phyloP scores from a whole-genome alignment of 345 rosid genomes.

The Citrus medica region DNA sequence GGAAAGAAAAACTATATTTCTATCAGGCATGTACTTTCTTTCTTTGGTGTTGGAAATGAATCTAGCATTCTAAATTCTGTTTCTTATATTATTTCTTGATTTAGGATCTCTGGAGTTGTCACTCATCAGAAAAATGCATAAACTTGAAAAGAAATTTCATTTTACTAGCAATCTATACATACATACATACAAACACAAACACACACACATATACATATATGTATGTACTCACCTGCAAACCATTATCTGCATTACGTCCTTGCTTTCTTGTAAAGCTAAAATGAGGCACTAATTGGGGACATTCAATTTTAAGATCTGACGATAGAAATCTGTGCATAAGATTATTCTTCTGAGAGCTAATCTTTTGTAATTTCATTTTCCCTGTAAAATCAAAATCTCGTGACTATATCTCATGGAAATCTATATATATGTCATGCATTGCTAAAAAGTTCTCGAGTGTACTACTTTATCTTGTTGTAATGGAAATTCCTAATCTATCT shows the following conservation, averaged over 20 bases:
- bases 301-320: background rate
- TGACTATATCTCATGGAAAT: background rate
- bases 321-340: background rate
- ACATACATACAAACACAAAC: too few species aligned
- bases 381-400: background rate
- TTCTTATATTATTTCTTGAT: background rate
- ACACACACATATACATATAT: too few species aligned
- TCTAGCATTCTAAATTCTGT: background rate
- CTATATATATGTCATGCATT: background rate
- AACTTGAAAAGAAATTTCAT: background rate
- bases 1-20: too few species aligned
- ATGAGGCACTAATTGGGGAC: background rate
- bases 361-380: background rate
- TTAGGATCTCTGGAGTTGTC: background rate
- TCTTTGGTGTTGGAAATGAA: background rate
- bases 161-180: background rate
- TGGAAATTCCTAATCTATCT: slow-evolving; percentile 1
- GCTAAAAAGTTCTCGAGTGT: background rate
- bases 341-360: background rate
- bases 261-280: background rate
- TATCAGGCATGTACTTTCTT: background rate
- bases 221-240: background rate
- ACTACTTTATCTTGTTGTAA: slow-evolving; percentile 4
- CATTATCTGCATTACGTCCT: background rate
- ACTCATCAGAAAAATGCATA: background rate